Base-by-base conservation (phyloP, 371 early-diverging fungal genomes). In the Rhizopus delemar region DNA sequence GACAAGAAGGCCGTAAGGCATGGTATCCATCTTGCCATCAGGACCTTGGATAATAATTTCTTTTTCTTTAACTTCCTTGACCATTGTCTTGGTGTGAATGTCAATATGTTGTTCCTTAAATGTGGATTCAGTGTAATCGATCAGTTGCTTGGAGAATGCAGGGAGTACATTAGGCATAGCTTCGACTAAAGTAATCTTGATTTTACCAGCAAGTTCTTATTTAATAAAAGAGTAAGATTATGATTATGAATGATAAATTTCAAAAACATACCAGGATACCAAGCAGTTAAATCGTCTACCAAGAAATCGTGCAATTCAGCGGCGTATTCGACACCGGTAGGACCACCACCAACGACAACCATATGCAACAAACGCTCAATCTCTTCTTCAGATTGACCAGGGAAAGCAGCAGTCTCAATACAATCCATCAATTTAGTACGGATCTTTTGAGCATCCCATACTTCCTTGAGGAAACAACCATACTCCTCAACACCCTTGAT, bases 341-440 rank as follows among this genome's bases (percentile, higher is more conserved):
- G 97, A 8, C 97, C 97, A 46, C 96, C 97, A 41, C 97, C 97
- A 7, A 95, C 95, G n/a, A 97, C 95, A 0, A 94, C 94, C 90
- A 96, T 91, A 69, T 92, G 90, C 68, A 97, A 75, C 56, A 96
- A 68, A 29, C 95, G 87, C 13, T 93, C 84, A 51, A 87, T 78
- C 69, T 95, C 93, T 32, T 91, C 88, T 6, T 86, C 61, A 2
- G 85, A 63, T 68, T 93, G 90, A 9, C 86, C 87, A 38, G 88
- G 90, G 72, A 93, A 92, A 35, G 91, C 85, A 13, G 96, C 96
- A 9, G 91, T 88, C 71, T 97, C 97, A 60, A 96, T 80, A 61
- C 90, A 90, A 68, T 93, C 93, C 89, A 92, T 92, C 52, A 97
- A 73, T 41, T 87, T 83, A 15, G 87, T 85, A 48, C 96, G 86